Evolutionary conservation across 352 stramenopile genomes (phyloP), one percentile per base, ranked within the genome.

Genomic region (Phytophthora pini): DNA sequence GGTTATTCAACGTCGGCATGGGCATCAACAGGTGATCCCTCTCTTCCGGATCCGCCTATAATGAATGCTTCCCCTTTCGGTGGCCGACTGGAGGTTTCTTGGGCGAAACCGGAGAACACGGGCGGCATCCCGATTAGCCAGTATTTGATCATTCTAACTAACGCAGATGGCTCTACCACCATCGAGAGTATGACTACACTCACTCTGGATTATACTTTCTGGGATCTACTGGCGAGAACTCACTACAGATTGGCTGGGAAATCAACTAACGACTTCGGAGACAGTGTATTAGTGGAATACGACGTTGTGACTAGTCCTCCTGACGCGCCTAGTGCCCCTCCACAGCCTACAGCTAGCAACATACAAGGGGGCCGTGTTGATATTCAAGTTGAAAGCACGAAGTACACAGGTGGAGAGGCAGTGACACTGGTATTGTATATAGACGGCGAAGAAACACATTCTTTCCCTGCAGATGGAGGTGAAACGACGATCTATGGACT

Each of bases 381-480:
- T 7, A 49, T 81, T 26, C 46, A 43, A 5, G 56, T 71, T 8
- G n/a, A 45, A 24, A 13, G 32, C 4, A 55, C 81, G 27, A 24
- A 2, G 15, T 88, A 90, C 53, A 73, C 46, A 2, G 81, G 81
- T 8, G 81, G 81, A 17, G 77, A 75, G n/a, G 52, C 50, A 11
- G 61, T 80, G 7, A 72, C 60, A 1, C 24, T 88, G 13, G 32
- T 44, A 7, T 57, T 90, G 4, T 77, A 78, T 26, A 72, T 74
- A 13, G 61, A 48, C 11, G n/a, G 20, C 12, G 51, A 26, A 1
- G 13, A n/a, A 6, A 44, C 76, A 5, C 24, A 81, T 9, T 58
- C 17, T 1, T 87, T 90, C 32, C 1, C 11, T 0, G 17, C 5
- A 1, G 63, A 45, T 6, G 66, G 76, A 27, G 51, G 15, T 5